These are phyloP conservation scores for Aspergillus phoenicis DNA, from an alignment of 2,329 filamentous ascomycete genomes.

Conservation along the genomic window DNA sequence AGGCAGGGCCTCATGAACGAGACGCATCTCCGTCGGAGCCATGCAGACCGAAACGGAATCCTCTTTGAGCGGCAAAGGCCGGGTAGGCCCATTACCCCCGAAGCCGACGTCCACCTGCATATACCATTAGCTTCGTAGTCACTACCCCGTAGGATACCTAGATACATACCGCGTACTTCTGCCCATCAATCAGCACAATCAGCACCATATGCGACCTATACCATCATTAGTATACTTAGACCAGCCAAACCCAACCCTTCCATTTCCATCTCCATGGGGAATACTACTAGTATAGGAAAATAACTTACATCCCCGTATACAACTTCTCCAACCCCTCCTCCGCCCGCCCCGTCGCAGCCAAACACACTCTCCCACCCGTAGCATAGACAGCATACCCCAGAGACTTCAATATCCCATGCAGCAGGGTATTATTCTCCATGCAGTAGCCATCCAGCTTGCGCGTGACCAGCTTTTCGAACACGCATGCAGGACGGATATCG, in stretches of 20 bases:
- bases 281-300: neutral
- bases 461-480: conserved; percentile 58
- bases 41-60: conserved; percentile 45
- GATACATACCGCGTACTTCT: conserved; percentile 45
- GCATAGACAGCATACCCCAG: conserved; percentile 59
- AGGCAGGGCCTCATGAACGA: conserved; percentile 53
- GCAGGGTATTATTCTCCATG: conserved; percentile 62
- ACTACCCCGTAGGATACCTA: neutral
- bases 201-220: conserved; percentile 60
- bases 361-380: conserved; percentile 55
- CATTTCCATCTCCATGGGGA: neutral
- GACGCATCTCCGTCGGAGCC: conserved; percentile 59
- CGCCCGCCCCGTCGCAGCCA: conserved; percentile 31
- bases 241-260: neutral
- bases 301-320: conserved; percentile 52
- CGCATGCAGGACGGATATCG: conserved; percentile 50
- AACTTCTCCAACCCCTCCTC: conserved; percentile 27
- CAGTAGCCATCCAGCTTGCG: conserved; percentile 60
- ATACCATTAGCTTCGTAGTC: neutral
- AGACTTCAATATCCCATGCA: conserved; percentile 54
- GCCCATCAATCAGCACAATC: conserved; percentile 58
- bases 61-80: conserved; percentile 58
- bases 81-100: conserved; percentile 63
- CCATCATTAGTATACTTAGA: neutral
- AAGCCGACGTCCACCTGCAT: conserved; percentile 63